Conservation (phyloP, 257 asterid species). For the Forsythia viridissima region DNA sequence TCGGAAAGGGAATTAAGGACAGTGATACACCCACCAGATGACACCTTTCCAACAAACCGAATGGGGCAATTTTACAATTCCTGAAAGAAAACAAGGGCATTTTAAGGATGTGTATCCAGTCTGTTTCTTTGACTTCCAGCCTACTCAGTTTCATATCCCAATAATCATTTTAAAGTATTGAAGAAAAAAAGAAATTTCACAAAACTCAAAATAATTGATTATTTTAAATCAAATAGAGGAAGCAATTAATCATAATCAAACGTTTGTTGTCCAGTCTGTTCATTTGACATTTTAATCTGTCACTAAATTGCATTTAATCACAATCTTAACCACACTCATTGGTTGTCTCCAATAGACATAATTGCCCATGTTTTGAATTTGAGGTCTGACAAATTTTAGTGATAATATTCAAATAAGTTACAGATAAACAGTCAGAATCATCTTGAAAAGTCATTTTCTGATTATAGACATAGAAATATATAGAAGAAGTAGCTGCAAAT, state of each 20-base stretch:
- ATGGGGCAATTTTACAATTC: neutral
- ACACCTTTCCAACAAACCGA: neutral
- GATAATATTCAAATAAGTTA: neutral
- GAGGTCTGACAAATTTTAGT: neutral
- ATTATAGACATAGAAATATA: neutral
- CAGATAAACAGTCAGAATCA: constrained; percentile 37
- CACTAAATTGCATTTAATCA: constrained; percentile 2
- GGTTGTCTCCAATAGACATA: neutral
- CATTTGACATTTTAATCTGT: constrained; percentile 26
- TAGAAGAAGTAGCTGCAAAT: neutral
- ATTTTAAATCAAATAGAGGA: neutral
- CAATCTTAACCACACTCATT: neutral
- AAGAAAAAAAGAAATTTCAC: constrained; percentile 8
- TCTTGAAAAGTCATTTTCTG: constrained; percentile 15
- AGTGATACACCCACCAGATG: neutral
- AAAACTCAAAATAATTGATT: neutral
- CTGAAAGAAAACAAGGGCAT: neutral
- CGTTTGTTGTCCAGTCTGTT: constrained; percentile 34
- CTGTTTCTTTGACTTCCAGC: constrained; percentile 26
- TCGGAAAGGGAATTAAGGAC: neutral
- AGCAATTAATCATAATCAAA: neutral
- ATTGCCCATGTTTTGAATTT: constrained; percentile 4
- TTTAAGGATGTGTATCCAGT: neutral
- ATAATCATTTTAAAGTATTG: neutral
- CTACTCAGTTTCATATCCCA: constrained; percentile 4